Percentiles rank a stretch among this genome's conserved stretches.
Conservation (phyloP, 768 basidiomycete genomes). For the Galerina marginata region DNA sequence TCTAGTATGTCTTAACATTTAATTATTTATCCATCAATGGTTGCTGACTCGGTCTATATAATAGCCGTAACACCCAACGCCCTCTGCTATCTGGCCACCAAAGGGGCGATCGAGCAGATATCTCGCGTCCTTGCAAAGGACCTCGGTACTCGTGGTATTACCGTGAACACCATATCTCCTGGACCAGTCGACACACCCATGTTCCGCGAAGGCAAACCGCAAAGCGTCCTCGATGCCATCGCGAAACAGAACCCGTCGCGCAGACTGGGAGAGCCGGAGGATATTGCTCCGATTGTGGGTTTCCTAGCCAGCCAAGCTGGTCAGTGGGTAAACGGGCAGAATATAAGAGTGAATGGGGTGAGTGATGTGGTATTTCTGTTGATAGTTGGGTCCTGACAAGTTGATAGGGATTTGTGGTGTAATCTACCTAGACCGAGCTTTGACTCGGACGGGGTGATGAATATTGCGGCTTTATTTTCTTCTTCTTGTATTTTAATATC, state of each 20-base stretch:
- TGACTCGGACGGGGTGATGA: neutral
- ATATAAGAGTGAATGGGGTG: slow-evolving; percentile 62
- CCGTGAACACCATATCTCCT: slow-evolving; percentile 61
- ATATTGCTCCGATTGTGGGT: slow-evolving; percentile 57
- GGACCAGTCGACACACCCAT: slow-evolving; percentile 61
- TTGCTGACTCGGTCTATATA: neutral
- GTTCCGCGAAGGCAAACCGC: slow-evolving; percentile 60
- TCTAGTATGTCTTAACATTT: slow-evolving; percentile 34
- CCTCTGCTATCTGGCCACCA: slow-evolving; percentile 58
- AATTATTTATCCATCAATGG: neutral
- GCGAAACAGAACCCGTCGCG: slow-evolving; percentile 51
- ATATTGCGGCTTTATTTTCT: neutral
- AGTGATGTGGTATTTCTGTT: slow-evolving; percentile 23
- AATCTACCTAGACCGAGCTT: neutral
- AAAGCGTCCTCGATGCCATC: slow-evolving; percentile 49
- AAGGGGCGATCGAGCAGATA: slow-evolving; percentile 66
- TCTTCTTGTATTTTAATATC: neutral
- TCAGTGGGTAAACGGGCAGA: slow-evolving; percentile 64
- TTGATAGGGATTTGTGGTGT: slow-evolving; percentile 29
- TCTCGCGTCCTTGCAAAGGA: slow-evolving; percentile 63
- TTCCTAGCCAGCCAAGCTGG: slow-evolving; percentile 59
- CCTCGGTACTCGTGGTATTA: slow-evolving; percentile 56
- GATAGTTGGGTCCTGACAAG: neutral
- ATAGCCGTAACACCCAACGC: slow-evolving; percentile 50
- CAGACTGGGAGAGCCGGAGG: slow-evolving; percentile 54